Conservation (phyloP, 257 asterid genomes). For the Solanum sejunctum region DNA sequence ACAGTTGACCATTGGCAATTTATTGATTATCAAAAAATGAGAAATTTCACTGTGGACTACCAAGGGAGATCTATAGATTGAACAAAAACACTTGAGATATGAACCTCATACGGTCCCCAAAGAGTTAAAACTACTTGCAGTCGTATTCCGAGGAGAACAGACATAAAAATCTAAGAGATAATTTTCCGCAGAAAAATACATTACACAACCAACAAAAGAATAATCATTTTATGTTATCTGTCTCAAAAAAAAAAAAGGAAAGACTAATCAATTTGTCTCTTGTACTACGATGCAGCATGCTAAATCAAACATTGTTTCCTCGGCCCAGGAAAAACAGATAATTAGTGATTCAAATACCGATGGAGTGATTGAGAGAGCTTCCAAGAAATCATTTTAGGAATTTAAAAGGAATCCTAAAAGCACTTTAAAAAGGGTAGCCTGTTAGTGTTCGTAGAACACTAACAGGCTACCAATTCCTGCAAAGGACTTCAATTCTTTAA, state of each 20-base stretch:
- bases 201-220: neutral
- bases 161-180: neutral
- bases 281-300: neutral
- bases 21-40: neutral
- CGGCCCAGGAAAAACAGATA: neutral
- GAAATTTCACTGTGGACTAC: neutral
- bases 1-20: neutral
- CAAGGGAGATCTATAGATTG: neutral
- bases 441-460: too few species aligned
- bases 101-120: neutral
- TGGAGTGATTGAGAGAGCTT: neutral
- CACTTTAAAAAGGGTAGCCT: neutral
- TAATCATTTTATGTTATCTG: neutral
- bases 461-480: neutral
- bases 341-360: neutral
- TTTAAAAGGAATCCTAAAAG: neutral
- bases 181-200: neutral
- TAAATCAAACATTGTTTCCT: neutral
- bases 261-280: neutral
- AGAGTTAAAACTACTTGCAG: neutral
- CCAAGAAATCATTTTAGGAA: neutral
- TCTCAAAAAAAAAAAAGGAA: too few species aligned
- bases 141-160: neutral
- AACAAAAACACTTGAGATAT: neutral
- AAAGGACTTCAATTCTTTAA: neutral